These are phyloP conservation scores for Nakaseomyces nivariensis DNA, from an alignment of 1,139 yeast species.

Conservation along the genomic window DNA sequence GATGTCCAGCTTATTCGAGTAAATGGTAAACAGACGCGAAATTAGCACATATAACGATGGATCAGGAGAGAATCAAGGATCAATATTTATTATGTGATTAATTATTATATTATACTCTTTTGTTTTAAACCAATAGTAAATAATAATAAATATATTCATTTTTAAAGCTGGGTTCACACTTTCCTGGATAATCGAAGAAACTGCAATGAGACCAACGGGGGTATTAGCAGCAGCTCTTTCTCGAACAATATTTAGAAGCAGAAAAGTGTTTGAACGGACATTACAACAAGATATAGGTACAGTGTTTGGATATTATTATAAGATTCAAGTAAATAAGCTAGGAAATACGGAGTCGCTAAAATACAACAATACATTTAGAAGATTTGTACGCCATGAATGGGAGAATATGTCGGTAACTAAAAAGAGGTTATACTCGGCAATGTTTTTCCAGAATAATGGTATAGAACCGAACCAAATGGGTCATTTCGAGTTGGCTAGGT, in stretches of 20 bases:
- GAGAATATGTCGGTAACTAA: constrained; percentile 15
- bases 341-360: constrained; percentile 6
- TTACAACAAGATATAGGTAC: constrained; percentile 12
- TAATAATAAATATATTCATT: too few species aligned
- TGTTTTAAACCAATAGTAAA: too few species aligned
- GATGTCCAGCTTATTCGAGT: background rate
- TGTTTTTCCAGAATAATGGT: constrained; percentile 14
- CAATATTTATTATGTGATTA: too few species aligned
- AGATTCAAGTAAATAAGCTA: constrained; percentile 11
- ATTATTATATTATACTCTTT: too few species aligned
- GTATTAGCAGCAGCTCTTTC: background rate
- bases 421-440: constrained; percentile 17
- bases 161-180: too few species aligned
- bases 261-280: constrained; percentile 12
- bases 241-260: constrained; percentile 1
- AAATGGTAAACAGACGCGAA: constrained; percentile 1
- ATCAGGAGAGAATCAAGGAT: background rate
- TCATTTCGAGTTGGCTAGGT: constrained; percentile 16
- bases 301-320: constrained; percentile 18
- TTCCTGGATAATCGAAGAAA: too few species aligned
- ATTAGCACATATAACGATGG: background rate
- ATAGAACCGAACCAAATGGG: constrained; percentile 10
- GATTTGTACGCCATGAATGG: constrained; percentile 18
- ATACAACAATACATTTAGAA: constrained; percentile 11
- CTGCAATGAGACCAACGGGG: background rate